Percentiles rank a stretch among this genome's conserved stretches.
Evolutionary conservation across 2,329 filamentous ascomycete genomes (phyloP).

Genomic region (Hypoxylon sp.): DNA sequence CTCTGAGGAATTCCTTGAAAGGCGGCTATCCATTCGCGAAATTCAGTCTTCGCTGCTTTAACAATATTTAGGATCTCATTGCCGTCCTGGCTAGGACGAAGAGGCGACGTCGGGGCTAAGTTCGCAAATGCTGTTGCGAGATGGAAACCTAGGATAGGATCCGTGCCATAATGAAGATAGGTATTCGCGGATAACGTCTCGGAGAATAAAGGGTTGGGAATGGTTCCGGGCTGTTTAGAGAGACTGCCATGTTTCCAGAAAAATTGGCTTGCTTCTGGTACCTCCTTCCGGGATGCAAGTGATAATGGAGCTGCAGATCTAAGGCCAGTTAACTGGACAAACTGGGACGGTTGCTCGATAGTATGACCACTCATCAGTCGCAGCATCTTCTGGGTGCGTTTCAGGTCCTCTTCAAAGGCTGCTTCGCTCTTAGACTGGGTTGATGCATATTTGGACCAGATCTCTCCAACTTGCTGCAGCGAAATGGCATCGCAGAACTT

Average conservation of each 20-base stretch:
- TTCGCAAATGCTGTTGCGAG: constrained; percentile 58
- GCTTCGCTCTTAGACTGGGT: constrained; percentile 18
- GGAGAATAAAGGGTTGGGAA: constrained; percentile 58
- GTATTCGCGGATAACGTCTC: constrained; percentile 47
- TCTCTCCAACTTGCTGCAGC: constrained; percentile 49
- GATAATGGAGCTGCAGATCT: constrained; percentile 52
- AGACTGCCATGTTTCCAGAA: constrained; percentile 51
- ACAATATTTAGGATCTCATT: constrained; percentile 35
- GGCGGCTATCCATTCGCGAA: constrained; percentile 55
- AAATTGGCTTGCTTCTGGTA: constrained; percentile 39
- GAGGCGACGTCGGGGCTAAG: constrained; percentile 51
- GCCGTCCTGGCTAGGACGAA: constrained; percentile 40
- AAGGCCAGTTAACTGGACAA: constrained; percentile 44
- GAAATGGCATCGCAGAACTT: constrained; percentile 60
- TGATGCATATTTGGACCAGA: constrained; percentile 52
- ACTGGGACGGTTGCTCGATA: neutral
- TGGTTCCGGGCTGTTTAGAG: constrained; percentile 19
- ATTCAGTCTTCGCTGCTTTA: constrained; percentile 54
- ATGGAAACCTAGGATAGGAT: constrained; percentile 66
- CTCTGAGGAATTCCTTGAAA: constrained; percentile 47
- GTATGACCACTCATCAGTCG: neutral
- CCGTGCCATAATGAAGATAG: constrained; percentile 56
- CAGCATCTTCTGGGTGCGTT: constrained; percentile 7
- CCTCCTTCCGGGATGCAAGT: constrained; percentile 37
- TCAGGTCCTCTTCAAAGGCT: constrained; percentile 33